Base-by-base conservation (phyloP, 2,329 filamentous ascomycete genomes). In the Coleophoma crateriformis region DNA sequence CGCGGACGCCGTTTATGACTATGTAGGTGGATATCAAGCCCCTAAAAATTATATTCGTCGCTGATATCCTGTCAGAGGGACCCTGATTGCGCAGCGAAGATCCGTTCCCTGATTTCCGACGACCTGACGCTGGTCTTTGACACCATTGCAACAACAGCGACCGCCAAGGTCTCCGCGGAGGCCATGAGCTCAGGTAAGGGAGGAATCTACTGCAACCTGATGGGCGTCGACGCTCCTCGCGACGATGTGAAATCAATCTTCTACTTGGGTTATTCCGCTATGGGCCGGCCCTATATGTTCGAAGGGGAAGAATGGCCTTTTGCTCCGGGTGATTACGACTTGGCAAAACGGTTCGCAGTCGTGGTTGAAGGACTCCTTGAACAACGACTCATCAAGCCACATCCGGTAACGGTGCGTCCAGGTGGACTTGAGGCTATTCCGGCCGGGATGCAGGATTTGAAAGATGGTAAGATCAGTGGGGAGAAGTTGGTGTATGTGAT, bases 151-250 rank as follows among this genome's bases (percentile, higher is more conserved):
- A 54, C 40, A 1, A 32, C 52, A 0, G 27, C 48, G 11, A 46
- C 51, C 0, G 54, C 54, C 2, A 11, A 46, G 12, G 55, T 61
- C 43, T 59, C 52, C 32, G 56, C 57, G 1, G 39, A 48, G 6
- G 53, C 57, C 1, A 46, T 61, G 4, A 49, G 50, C 12, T 56
- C 61, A 42, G 50, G 20, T 33, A 13, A n/a, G 4, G 39, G 39
- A 35, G 39, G 79, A 76, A 33, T 72, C 66, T 33, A 78, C 70
- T 62, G 89, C 83, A 51, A 88, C 67, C 50, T 87, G 76, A 51
- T 53, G 45, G 45, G 32, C 5, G 45, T 55, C 11, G 12, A 46
- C 0, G 47, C 52, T 10, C 52, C 53, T 1, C 47, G 54, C 12
- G 2, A 35, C 17, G 67, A 65, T 20, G 58, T 68, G 13, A 53